Evolutionary conservation across 2,329 filamentous ascomycete species (phyloP), one percentile per base, ranked within the genome.

Genomic region (Emmonsia crescens): DNA sequence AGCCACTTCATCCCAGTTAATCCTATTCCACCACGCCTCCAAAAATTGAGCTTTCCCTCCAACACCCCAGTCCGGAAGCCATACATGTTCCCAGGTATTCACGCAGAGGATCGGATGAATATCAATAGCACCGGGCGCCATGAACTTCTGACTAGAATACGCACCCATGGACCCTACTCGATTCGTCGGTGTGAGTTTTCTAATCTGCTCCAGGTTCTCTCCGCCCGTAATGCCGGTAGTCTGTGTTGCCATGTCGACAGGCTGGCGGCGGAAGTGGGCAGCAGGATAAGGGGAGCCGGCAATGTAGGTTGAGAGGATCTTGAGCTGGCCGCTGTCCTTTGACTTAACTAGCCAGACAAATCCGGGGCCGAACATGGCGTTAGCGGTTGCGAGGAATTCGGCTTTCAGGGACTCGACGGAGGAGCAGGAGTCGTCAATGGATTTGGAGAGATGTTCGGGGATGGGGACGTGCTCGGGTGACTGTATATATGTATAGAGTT

Each of bases 61-160:
- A 61, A 86, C 74, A 5, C 87, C 87, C 75, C 89, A 96, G 74
- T 97, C 91, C 61, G 84, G 83, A 73, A 97, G 78, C 85, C 89
- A 99, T 9, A 88, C 87, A 76, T 97, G 94, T 79, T 97, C 88
- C 94, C 94, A 99, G 5, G 91, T 96, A 77, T 91, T 97, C 63
- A 97, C 83, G 73, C 93, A 96, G 68, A 99, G 79, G 64, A 97
- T 80, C 14, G 93, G 92, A 61, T 85, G 80, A 40, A 92, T 75
- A 57, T 88, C 72, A n/a, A 73, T 63, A 14, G 74, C 76, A 5
- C 76, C 75, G 38, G 73, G 75, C 3, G 76, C 75, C 57, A 76
- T 65, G 60, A 63, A 70, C 68, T 72, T 73, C 64, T 72, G 66
- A 65, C 63, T 51, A 49, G 68, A 68, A 55, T 65, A 65, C 9